Percentiles rank a stretch among this genome's conserved stretches.
Conservation (phyloP, 805 yeast genomes). For the Yarrowia sp. region DNA sequence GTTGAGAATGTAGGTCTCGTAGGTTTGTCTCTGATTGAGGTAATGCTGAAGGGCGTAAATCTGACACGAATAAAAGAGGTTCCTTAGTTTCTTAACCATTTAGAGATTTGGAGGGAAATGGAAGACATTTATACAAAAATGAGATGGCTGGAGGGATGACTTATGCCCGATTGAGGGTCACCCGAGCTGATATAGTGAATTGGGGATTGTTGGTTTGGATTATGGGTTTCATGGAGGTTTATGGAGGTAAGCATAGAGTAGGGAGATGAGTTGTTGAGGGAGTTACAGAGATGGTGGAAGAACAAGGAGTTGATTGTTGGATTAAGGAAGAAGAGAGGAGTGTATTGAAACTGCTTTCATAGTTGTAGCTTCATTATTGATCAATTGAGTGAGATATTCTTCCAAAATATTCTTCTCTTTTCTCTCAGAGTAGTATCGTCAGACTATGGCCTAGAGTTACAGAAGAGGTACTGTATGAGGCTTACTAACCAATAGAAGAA, state of each 20-base stretch:
- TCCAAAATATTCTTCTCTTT: too few species aligned
- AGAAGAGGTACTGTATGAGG: too few species aligned
- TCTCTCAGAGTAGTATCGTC: too few species aligned
- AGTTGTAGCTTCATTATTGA: too few species aligned
- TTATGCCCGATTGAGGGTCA: too few species aligned
- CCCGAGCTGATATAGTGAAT: too few species aligned
- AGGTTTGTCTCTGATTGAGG: neutral
- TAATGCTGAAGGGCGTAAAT: neutral
- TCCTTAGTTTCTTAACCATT: neutral
- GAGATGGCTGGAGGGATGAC: neutral
- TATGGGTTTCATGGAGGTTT: neutral
- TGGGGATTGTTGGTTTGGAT: too few species aligned
- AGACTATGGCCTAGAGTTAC: too few species aligned
- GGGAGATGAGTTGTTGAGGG: neutral
- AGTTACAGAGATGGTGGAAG: neutral
- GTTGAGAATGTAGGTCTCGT: conserved; percentile 3
- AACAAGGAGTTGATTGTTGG: too few species aligned
- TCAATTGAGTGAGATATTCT: too few species aligned
- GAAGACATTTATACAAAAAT: neutral
- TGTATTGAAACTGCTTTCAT: too few species aligned
- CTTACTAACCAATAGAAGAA: too few species aligned
- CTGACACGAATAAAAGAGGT: neutral
- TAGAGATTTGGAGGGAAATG: neutral
- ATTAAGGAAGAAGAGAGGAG: neutral
- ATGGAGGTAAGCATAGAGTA: neutral